Percentiles rank a stretch among this genome's conserved stretches.
phyloP scores from a whole-genome alignment of 768 basidiomycete genomes.

The Termitomyces titanicus region DNA sequence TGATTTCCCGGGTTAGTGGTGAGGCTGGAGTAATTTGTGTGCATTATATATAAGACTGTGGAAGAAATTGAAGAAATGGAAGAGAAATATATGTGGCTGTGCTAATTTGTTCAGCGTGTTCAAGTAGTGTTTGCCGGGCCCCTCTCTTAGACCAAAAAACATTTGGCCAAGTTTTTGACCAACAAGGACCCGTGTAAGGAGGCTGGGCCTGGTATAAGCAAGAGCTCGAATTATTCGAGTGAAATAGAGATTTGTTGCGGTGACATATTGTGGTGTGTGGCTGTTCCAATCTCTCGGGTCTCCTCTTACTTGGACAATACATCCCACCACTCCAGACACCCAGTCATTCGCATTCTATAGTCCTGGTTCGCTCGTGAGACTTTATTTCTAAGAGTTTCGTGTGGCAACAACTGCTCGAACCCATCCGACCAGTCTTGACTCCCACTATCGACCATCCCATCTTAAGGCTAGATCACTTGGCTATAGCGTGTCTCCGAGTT shows the following conservation, averaged over 20 bases:
- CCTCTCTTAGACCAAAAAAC: not conserved
- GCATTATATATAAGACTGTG: not conserved
- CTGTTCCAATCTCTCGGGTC: constrained; percentile 41
- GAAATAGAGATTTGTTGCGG: constrained; percentile 4
- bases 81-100: constrained; percentile 14
- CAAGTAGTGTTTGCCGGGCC: not conserved
- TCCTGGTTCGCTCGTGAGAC: constrained; percentile 17
- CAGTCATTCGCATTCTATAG: constrained; percentile 5
- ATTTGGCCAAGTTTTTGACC: not conserved
- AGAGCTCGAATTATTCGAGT: not conserved
- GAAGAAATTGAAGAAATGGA: not conserved
- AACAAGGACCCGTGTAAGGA: not conserved
- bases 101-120: constrained; percentile 8
- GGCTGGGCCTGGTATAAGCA: not conserved
- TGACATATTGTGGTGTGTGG: constrained; percentile 23
- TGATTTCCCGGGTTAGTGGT: not conserved
- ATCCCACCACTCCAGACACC: constrained; percentile 13
- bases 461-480: constrained; percentile 8
- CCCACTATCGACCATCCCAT: constrained; percentile 10
- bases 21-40: not conserved
- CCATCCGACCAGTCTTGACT: constrained; percentile 13
- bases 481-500: constrained; percentile 2
- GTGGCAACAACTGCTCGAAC: constrained; percentile 4
- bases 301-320: constrained; percentile 21
- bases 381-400: constrained; percentile 14